Base-by-base conservation (phyloP, 352 stramenopile genomes). In the Phytophthora crassamura region DNA sequence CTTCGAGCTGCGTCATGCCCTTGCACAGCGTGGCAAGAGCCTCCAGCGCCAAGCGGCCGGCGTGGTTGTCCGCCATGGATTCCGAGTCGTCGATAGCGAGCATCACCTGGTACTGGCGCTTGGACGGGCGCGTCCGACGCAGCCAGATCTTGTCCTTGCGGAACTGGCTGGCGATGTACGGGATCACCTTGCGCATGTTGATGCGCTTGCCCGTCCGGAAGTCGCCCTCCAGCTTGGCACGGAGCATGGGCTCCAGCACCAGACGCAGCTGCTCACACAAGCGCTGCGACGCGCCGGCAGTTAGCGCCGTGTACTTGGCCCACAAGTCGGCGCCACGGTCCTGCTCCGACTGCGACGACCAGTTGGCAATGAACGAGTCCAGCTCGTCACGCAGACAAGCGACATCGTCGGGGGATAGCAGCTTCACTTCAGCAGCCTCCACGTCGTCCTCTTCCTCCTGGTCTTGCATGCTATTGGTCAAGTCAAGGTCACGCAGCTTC, bases 101-200 rank as follows among this genome's bases (percentile, higher is more conserved):
- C 77, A 99, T 93, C 12, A 99, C 93, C 72, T 99, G 93, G 77
- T 99, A 99, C 67, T 98, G 91, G 28, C 98, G 85, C 74, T 99
- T 99, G 5, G 92, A 98, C 28, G 98, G 98, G 60, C 99, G 99
- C 28, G 97, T 99, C 39, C 98, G 87, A 28, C 98, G 88, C 53
- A 99, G 85, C 98, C 98, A 99, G 69, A 99, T 99, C 77, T 99
- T 99, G 80, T 99, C 98, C 75, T 99, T 99, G 30, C 98, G 87
- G 79, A 99, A 99, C 61, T 98, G 96, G 68, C 89, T 98, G n/a
- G 98, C 98, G 65, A 99, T 99, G 82, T 99, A 99, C 28, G 96
- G 90, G 79, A 99, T 99, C 50, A 99, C 98, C 60, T 98, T 98
- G 59, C 98, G 97, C 98, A 99, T 99, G 73, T 99, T 99, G 64